Conservation (phyloP, 139 green algal genomes). For the Asterochloris sp. region DNA sequence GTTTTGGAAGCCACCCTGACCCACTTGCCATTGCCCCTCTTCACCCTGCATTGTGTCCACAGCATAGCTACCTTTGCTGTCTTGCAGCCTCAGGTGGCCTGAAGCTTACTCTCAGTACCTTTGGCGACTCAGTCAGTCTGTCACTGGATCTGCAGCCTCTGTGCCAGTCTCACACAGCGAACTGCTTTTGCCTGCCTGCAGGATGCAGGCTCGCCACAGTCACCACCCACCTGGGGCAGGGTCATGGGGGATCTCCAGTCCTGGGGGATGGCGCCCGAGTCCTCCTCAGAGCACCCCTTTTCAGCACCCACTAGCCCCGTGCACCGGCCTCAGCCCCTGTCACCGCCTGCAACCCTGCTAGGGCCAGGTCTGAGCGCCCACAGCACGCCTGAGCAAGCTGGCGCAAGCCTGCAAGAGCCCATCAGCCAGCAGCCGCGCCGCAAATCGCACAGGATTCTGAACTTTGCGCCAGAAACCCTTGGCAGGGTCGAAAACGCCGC, state of each 20-base stretch:
- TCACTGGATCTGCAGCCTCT: background rate
- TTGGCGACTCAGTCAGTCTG: background rate
- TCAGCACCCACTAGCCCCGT: too few species aligned
- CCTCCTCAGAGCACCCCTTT: background rate
- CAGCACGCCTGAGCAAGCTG: too few species aligned
- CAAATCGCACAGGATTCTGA: background rate
- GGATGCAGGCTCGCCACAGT: background rate
- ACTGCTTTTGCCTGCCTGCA: background rate
- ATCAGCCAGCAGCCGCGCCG: slow-evolving; percentile 9
- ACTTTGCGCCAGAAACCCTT: background rate
- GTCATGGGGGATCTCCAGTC: slow-evolving; percentile 4
- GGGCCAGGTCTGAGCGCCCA: too few species aligned
- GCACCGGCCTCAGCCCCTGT: too few species aligned
- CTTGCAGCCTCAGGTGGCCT: background rate
- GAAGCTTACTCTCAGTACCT: background rate
- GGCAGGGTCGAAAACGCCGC: background rate
- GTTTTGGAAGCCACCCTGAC: too few species aligned
- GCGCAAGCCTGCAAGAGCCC: too few species aligned
- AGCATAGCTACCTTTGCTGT: background rate
- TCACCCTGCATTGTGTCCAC: background rate
- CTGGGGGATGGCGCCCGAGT: slow-evolving; percentile 8
- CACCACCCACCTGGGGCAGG: slow-evolving; percentile 7
- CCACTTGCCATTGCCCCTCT: background rate
- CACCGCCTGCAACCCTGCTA: too few species aligned
- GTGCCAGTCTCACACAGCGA: background rate